Evolutionary conservation across 2,329 filamentous ascomycete species (phyloP).

Genomic region (Torrubiellomyces zombiae): DNA sequence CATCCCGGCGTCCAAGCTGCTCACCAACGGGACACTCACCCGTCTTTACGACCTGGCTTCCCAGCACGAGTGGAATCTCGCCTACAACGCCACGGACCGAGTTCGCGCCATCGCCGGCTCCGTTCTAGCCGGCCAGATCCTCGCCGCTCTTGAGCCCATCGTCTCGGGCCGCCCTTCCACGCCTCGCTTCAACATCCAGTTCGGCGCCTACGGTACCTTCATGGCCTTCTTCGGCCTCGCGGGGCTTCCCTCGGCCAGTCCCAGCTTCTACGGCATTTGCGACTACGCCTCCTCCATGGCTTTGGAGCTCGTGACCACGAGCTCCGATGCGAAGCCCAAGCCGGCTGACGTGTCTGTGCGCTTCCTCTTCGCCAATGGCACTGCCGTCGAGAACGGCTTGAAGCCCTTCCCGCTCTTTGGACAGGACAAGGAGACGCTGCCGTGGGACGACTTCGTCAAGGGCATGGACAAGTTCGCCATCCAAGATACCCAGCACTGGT

Average conservation of each 20-base stretch:
- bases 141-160: conserved; percentile 35
- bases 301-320: conserved; percentile 54
- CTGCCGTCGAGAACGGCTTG: conserved; percentile 34
- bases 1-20: conserved; percentile 40
- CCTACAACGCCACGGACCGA: conserved; percentile 61
- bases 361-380: conserved; percentile 45
- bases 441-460: conserved; percentile 51
- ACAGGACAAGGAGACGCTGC: conserved; percentile 32
- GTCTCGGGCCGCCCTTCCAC: conserved; percentile 20
- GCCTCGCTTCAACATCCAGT: conserved; percentile 33
- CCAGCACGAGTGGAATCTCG: conserved; percentile 64
- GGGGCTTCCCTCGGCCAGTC: conserved; percentile 29
- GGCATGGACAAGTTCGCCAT: conserved; percentile 53
- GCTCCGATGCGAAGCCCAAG: conserved; percentile 27
- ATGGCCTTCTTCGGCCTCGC: conserved; percentile 46
- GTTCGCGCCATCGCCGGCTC: conserved; percentile 41
- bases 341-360: conserved; percentile 35
- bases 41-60: conserved; percentile 62
- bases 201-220: conserved; percentile 45
- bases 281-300: conserved; percentile 71
- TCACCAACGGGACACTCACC: conserved; percentile 40
- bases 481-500: conserved; percentile 52
- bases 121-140: conserved; percentile 38
- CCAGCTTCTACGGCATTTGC: conserved; percentile 59
- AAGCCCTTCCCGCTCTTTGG: conserved; percentile 42